phyloP scores from a whole-genome alignment of 2,329 filamentous ascomycete species.

The Ceratocystis destructans region DNA sequence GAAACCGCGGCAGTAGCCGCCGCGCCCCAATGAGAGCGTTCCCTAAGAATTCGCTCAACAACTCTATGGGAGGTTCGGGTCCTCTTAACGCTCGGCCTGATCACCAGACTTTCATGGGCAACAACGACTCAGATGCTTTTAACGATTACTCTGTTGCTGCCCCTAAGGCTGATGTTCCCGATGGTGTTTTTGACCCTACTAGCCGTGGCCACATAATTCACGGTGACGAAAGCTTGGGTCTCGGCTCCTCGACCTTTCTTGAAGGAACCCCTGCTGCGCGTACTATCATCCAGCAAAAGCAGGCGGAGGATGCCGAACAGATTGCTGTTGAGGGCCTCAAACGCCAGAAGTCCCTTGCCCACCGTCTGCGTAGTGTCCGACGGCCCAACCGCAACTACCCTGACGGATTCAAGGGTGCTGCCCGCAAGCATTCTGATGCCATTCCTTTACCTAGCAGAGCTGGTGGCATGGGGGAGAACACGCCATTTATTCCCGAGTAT shows the following conservation, averaged over 20 bases:
- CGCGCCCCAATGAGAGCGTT: constrained; percentile 94
- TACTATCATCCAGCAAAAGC: constrained; percentile 60
- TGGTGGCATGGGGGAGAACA: constrained; percentile 16
- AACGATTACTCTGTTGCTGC: constrained; percentile 52
- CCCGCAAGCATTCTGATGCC: constrained; percentile 30
- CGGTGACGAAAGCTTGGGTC: constrained; percentile 65
- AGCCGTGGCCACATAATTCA: constrained; percentile 59
- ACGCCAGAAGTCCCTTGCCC: constrained; percentile 88
- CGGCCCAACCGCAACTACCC: constrained; percentile 28
- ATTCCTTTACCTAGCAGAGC: constrained; percentile 17
- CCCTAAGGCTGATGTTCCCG: constrained; percentile 23
- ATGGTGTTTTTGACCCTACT: constrained; percentile 51
- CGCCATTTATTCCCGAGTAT: constrained; percentile 41
- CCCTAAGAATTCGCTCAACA: constrained; percentile 83
- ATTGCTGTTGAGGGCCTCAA: constrained; percentile 46
- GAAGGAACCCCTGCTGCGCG: constrained; percentile 83
- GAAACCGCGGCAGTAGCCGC: constrained; percentile 70
- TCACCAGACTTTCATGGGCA: constrained; percentile 75
- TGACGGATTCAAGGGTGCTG: constrained; percentile 32
- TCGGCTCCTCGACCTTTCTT: constrained; percentile 90
- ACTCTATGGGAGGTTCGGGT: constrained; percentile 74
- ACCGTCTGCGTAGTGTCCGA: constrained; percentile 76
- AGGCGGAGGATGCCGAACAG: constrained; percentile 53
- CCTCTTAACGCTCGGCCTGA: constrained; percentile 72
- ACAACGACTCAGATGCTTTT: constrained; percentile 69